Conservation (phyloP, 2,329 filamentous ascomycete species). For the Aspergillus sp. region DNA sequence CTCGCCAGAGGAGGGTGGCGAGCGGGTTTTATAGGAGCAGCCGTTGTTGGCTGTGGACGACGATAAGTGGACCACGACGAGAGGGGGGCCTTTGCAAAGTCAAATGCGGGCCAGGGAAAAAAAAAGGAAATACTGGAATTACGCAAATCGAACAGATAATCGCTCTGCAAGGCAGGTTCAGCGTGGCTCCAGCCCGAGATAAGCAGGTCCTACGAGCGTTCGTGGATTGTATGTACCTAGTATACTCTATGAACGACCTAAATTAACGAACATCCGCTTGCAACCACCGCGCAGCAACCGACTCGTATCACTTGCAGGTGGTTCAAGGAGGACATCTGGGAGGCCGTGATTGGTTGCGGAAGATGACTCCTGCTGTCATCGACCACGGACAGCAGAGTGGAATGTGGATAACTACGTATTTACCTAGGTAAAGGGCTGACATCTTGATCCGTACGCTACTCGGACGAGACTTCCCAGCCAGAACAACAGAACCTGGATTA, state of each 20-base stretch:
- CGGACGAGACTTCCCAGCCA: background rate
- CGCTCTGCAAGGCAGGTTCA: background rate
- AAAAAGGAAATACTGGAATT: background rate
- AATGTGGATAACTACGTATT: background rate
- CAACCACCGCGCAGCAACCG: too few species aligned
- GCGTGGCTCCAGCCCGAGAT: background rate
- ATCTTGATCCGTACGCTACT: background rate
- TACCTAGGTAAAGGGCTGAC: too few species aligned
- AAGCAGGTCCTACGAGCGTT: constrained; percentile 1
- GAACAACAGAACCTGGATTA: background rate
- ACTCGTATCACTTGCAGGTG: background rate
- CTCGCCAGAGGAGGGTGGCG: background rate
- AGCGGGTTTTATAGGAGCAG: background rate
- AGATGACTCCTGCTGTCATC: background rate
- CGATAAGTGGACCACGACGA: background rate
- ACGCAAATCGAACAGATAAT: background rate
- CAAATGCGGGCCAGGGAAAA: background rate
- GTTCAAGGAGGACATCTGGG: background rate
- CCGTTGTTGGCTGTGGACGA: background rate
- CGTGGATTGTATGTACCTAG: too few species aligned
- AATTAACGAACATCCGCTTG: background rate
- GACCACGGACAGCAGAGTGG: background rate
- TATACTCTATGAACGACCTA: background rate
- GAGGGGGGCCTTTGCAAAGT: background rate
- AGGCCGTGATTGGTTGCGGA: background rate